Conservation (phyloP, 192 early-diverging fungal genomes). For the Allomyces arbusculus region DNA sequence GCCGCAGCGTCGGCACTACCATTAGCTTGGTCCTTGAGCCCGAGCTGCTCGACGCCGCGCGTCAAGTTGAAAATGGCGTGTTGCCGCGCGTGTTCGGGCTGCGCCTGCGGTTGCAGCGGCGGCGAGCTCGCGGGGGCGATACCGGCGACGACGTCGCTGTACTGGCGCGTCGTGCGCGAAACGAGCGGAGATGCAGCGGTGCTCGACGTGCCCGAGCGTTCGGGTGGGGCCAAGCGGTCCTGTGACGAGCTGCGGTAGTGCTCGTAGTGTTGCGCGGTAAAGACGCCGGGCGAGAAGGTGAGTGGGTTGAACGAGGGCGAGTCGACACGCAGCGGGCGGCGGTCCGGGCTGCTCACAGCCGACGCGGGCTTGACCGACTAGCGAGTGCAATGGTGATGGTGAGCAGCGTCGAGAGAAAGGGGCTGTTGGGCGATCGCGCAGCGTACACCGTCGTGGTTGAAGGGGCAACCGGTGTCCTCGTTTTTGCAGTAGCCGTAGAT, state of each 20-base stretch:
- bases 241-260: neutral
- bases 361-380: too few species aligned
- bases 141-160: neutral
- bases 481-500: slow-evolving; percentile 72
- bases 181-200: neutral
- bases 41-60: neutral
- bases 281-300: neutral
- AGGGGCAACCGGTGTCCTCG: slow-evolving; percentile 64
- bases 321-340: neutral
- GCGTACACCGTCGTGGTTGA: slow-evolving; percentile 50
- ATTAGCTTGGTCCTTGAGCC: neutral
- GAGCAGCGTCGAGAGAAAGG: too few species aligned
- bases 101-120: neutral
- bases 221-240: neutral
- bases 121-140: neutral
- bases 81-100: neutral
- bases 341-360: too few species aligned
- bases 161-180: neutral
- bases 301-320: slow-evolving; percentile 4
- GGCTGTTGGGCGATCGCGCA: slow-evolving; percentile 2
- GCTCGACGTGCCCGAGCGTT: neutral
- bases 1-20: neutral
- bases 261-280: neutral
- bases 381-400: too few species aligned
- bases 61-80: neutral